Base-by-base conservation (phyloP, 768 basidiomycete species). In the Mycena kentingensis region DNA sequence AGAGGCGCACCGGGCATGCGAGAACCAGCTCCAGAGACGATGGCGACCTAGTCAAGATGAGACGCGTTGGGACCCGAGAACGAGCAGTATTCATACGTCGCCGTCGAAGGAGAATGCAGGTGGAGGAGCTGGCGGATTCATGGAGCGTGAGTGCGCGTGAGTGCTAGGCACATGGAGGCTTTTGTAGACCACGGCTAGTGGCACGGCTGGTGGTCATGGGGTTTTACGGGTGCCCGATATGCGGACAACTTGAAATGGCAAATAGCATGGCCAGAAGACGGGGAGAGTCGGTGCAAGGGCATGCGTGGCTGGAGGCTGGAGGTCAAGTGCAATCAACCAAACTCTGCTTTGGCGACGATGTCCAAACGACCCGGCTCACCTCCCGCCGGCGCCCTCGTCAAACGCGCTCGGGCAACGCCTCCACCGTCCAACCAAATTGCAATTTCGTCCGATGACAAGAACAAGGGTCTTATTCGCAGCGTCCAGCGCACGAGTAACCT, bases 401-500 rank as follows among this genome's bases (percentile, higher is more conserved):
- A 90, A 70, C 75, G 85, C 67, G 85, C 68, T 65, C 82, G 46
- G 67, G 74, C 67, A 62, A 80, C 62, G 60, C 81, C 66, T 49
- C 80, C 67, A 49, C 81, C 70, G 1, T 68, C 73, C 3, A 87
- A 78, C 60, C 88, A 93, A 63, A 81, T 93, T 43, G 79, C 79
- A 32, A 91, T 93, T 31, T 92, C 91, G 0, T 86, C 87, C 2
- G 78, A 82, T 1, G 84, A 91, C 64, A 85, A 88, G 55, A 81
- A 79, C 68, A 90, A 90, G 65, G 90, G 85, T 19, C 82, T 94
- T 46, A 78, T 96, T 55, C 80, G 94, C 57, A 88, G 82, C 21
- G 82, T 98, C 24, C 89, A 91, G 67, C 80, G 97, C 39, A 99
- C 97, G n/a, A 93, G 90, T 70, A 87, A 81, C 60, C 79, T 98